Evolutionary conservation across 176 grass and related monocot species (phyloP), one percentile per base, ranked within the genome.

Genomic region (Eragrostis curvula): DNA sequence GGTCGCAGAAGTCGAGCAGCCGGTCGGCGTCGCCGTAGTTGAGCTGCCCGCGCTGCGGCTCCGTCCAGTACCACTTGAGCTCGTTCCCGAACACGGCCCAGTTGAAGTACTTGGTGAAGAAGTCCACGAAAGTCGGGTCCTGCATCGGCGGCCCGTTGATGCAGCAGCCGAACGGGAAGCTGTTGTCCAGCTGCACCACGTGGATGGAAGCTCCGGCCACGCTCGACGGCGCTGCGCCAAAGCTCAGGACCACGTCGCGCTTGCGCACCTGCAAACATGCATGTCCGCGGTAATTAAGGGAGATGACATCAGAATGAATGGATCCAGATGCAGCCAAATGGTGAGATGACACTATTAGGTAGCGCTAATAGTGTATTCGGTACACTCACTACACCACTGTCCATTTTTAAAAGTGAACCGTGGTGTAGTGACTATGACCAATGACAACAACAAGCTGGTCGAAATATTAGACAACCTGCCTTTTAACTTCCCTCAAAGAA

Each of bases 31-130:
- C 93, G 41, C 17, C 16, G 79, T 92, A 96, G 87, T 84, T 96
- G 63, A 96, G 48, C 46, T 63, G 81, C 12, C 90, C 93, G 17
- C 86, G 65, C 79, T 82, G 71, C 44, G 87, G 68, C 71, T 96
- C 93, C 8, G 90, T 96, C 74, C 71, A 79, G 92, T 95, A 95
- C 92, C 92, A 92, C 85, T 95, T 95, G 45, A 92, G 86, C 79
- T 92, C 90, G 75, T 92, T 92, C 44, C 75, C 86, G 79, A 92
- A 92, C 18, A 92, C 90, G 0, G 86, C 83, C 90, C 90, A 86
- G 53, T 92, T 85, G 90, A 92, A 89, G 68, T 86, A 69, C 50
- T 78, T 82, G 29, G 77, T 70, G 74, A 92, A 83, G 86, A 92
- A 92, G 68, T 68, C 66, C 25, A 88, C 90, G 58, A 88, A 88